Conservation (phyloP, 2,329 filamentous ascomycete species). For the Aspergillus uvarum region DNA sequence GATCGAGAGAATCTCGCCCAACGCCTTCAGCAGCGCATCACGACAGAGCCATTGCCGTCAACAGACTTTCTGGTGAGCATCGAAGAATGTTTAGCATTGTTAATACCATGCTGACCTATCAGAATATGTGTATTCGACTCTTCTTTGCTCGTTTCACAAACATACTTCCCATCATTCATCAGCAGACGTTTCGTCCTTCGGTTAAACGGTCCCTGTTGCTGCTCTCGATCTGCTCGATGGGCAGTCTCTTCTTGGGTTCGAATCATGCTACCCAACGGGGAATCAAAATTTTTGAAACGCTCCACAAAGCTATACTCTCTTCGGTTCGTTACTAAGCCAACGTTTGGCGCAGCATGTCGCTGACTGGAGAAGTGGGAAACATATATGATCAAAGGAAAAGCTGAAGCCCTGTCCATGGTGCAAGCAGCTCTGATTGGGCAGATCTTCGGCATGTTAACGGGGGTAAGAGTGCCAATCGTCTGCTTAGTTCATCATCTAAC, state of each 20-base stretch:
- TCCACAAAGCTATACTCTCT: slow-evolving; percentile 26
- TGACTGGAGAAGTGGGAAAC: slow-evolving; percentile 22
- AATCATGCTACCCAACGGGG: slow-evolving; percentile 18
- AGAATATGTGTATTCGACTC: slow-evolving; percentile 27
- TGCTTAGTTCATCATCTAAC: neutral
- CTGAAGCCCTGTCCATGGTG: slow-evolving; percentile 24
- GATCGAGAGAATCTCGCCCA: slow-evolving; percentile 16
- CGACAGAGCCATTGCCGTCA: slow-evolving; percentile 16
- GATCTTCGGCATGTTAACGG: slow-evolving; percentile 30
- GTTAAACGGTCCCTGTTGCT: slow-evolving; percentile 23
- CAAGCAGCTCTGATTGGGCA: slow-evolving; percentile 32
- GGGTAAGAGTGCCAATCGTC: slow-evolving; percentile 9
- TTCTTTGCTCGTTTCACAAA: slow-evolving; percentile 25
- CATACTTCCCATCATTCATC: slow-evolving; percentile 26
- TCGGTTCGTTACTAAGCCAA: slow-evolving; percentile 14
- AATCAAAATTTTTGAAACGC: slow-evolving; percentile 25
- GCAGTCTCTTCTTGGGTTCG: slow-evolving; percentile 26
- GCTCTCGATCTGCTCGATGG: slow-evolving; percentile 27
- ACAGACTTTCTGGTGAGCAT: slow-evolving; percentile 18
- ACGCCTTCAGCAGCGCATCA: slow-evolving; percentile 17
- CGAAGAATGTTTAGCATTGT: neutral
- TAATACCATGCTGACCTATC: neutral
- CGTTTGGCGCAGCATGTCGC: neutral
- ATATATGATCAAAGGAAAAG: slow-evolving; percentile 20
- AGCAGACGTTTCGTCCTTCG: slow-evolving; percentile 24